Evolutionary conservation across 441 rosid species (phyloP).

Genomic region (Gossypium davidsonii): DNA sequence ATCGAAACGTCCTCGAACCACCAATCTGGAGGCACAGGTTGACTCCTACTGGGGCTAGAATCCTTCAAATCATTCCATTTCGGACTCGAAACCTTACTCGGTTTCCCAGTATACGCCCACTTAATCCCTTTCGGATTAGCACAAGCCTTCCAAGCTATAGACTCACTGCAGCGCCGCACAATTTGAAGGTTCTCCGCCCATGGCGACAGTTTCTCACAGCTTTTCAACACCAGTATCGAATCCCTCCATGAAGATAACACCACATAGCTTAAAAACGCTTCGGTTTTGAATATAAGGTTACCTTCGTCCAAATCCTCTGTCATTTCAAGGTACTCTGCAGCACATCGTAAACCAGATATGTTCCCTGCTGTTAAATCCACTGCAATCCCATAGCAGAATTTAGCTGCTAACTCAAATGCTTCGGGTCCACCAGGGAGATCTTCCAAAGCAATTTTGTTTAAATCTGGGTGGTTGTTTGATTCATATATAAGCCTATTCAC

Average conservation of each 20-base stretch:
- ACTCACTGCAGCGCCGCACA: constrained; percentile 87
- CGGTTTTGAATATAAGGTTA: constrained; percentile 89
- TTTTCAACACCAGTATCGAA: constrained; percentile 73
- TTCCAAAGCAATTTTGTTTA: constrained; percentile 50
- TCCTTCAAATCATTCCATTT: constrained; percentile 72
- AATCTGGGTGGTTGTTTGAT: constrained; percentile 45
- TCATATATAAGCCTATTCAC: constrained; percentile 79
- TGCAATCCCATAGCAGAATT: constrained; percentile 89
- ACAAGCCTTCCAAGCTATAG: constrained; percentile 96
- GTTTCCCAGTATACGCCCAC: constrained; percentile 82
- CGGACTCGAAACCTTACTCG: constrained; percentile 70
- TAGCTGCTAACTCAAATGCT: constrained; percentile 82
- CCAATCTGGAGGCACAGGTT: constrained; percentile 90
- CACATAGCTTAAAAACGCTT: constrained; percentile 93
- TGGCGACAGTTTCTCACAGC: constrained; percentile 86
- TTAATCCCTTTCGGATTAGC: constrained; percentile 92
- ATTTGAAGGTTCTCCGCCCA: constrained; percentile 98
- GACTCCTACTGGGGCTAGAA: constrained; percentile 66
- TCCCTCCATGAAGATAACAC: constrained; percentile 95
- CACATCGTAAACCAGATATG: constrained; percentile 78
- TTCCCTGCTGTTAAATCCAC: constrained; percentile 88
- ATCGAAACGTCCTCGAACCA: constrained; percentile 94
- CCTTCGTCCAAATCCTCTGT: constrained; percentile 98
- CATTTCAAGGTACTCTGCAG: constrained; percentile 97
- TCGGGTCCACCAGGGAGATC: constrained; percentile 90